Percentiles rank a stretch among this genome's conserved stretches.
Conservation (phyloP, 176 grass and related monocot genomes). For the Areca catechu region DNA sequence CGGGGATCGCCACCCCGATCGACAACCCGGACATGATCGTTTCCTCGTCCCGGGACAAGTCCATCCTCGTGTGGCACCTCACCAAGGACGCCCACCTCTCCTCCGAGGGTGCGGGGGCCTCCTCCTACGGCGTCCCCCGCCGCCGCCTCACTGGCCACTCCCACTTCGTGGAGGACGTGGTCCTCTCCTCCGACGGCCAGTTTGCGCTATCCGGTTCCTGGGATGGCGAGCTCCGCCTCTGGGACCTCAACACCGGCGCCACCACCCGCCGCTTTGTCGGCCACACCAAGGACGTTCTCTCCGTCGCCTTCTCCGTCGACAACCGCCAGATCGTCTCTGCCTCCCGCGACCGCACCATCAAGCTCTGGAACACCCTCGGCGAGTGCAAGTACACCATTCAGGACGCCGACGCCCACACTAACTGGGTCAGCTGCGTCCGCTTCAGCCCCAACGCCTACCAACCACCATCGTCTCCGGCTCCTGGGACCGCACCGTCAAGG, state of each 20-base stretch:
- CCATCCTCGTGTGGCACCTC: slow-evolving; percentile 77
- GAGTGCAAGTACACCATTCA: slow-evolving; percentile 99
- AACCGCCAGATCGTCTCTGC: slow-evolving; percentile 95
- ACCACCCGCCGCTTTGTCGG: slow-evolving; percentile 75
- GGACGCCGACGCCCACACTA: slow-evolving; percentile 58
- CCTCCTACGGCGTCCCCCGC: slow-evolving; percentile 55
- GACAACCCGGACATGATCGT: slow-evolving; percentile 75
- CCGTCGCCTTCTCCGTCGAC: slow-evolving; percentile 86
- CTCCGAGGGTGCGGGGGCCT: slow-evolving; percentile 1
- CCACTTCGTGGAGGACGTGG: slow-evolving; percentile 90
- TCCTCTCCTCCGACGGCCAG: slow-evolving; percentile 71
- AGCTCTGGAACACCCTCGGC: slow-evolving; percentile 93
- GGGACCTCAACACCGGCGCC: slow-evolving; percentile 54
- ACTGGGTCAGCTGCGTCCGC: slow-evolving; percentile 78
- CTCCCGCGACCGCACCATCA: slow-evolving; percentile 75
- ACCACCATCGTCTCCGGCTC: slow-evolving; percentile 65
- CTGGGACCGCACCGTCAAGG: slow-evolving; percentile 85
- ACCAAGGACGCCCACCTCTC: slow-evolving; percentile 29
- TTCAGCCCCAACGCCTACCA: slow-evolving; percentile 49
- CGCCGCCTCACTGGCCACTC: slow-evolving; percentile 88
- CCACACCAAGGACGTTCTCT: slow-evolving; percentile 83
- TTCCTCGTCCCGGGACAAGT: slow-evolving; percentile 93
- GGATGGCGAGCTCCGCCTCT: slow-evolving; percentile 86
- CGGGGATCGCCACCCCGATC: slow-evolving; percentile 70
- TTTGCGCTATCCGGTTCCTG: slow-evolving; percentile 87